These are phyloP conservation scores for Rhododendron vialii DNA, from an alignment of 148 eudicot species.

Conservation along the genomic window DNA sequence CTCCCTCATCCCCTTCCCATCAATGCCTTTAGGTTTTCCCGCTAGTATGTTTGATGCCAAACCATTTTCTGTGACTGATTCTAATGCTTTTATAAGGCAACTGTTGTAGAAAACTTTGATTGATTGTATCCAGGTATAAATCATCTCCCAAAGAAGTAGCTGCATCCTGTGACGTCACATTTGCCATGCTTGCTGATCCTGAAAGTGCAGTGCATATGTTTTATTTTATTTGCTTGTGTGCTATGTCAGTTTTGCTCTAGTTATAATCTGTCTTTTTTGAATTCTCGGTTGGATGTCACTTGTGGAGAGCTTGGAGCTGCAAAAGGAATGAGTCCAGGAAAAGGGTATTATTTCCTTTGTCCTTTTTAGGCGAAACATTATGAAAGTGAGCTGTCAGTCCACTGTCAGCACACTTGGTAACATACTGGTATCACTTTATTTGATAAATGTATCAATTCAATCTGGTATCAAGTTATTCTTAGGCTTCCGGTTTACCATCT, in stretches of 20 bases:
- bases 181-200: slow-evolving; percentile 98
- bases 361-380: neutral
- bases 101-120: neutral
- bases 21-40: neutral
- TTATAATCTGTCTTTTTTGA: slow-evolving; percentile 11
- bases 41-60: neutral
- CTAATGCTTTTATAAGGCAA: neutral
- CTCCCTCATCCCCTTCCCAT: neutral
- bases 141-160: slow-evolving; percentile 89
- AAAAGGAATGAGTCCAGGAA: slow-evolving; percentile 64
- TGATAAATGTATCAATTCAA: no score
- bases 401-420: no score
- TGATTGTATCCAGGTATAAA: slow-evolving; percentile 48
- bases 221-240: slow-evolving; percentile 16
- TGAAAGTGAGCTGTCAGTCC: no score
- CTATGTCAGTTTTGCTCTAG: slow-evolving; percentile 10
- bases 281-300: slow-evolving; percentile 65
- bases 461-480: no score
- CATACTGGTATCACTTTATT: no score
- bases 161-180: slow-evolving; percentile 85
- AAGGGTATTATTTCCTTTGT: slow-evolving; percentile 13
- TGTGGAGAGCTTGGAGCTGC: slow-evolving; percentile 82
- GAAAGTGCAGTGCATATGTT: slow-evolving; percentile 88
- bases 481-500: no score
- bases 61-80: neutral